Base-by-base conservation (phyloP, 371 early-diverging fungal genomes). In the Circinella umbellata region DNA sequence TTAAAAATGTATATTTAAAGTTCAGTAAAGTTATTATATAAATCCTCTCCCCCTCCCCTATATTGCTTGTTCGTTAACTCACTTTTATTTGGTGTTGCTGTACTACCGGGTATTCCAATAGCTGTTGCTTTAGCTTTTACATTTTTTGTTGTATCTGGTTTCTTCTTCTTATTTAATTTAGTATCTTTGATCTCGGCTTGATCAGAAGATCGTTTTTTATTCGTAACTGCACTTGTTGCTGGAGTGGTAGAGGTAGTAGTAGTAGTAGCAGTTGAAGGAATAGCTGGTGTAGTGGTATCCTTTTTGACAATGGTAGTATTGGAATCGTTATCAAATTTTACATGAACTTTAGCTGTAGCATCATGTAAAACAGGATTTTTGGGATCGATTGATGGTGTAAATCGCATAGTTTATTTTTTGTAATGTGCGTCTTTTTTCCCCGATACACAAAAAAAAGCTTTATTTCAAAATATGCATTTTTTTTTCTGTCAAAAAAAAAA, bases 241-340 rank as follows among this genome's bases (percentile, higher is more conserved):
- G 42, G 42, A 42, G 42, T 9, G 42, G 42, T 42, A 11, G 42
- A 1, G 2, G 27, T 27, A 27, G 27, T 27, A 27, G 27, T 27
- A 27, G 27, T 27, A 27, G 27, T 27, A 2, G 27, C 27, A 27
- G 27, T 27, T 27, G 27, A 27, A 27, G 27, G 27, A 27, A 27
- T 27, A 27, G 27, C 27, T 27, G 27, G 0, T 27, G 27, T 27
- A 27, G 54, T 54, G 34, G 34, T 36, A 38, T 14, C 38, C 42
- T 55, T 15, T 4, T 10, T 47, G 47, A 47, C 47, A 47, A 15
- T 47, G 42, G 42, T 42, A 13, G n/a, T n/a, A n/a, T 51, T 51
- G 17, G 51, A 8, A 51, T 71, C 63, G 61, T 76, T 73, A 51
- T 77, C 80, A 63, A 84, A 84, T 9, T 72, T 80, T 37, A 84